Base-by-base conservation (phyloP, 2,329 filamentous ascomycete genomes). In the Reticulascus tulasneorum region DNA sequence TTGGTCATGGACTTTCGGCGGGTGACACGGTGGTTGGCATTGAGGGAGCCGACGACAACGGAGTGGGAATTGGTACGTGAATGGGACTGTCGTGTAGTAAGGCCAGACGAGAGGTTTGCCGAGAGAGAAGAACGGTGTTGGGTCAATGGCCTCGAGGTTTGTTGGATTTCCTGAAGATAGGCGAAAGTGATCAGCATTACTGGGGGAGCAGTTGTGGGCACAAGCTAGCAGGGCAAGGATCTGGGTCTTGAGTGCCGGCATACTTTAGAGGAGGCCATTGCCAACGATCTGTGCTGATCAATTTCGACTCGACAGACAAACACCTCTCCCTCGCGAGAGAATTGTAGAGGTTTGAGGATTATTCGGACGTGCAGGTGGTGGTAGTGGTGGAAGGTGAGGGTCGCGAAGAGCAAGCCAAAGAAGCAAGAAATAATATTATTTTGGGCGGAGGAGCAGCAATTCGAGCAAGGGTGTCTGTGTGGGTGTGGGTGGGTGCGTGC, bases 1-100 rank as follows among this genome's bases (percentile, higher is more conserved):
- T 80, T 84, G 43, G 86, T 88, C 57, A 94, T 89, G 65, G 90
- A 96, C 77, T 97, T 97, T 53, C 93, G 81, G 54, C 91, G 86
- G 51, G 86, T 89, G 49, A 97, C 80, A 51, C 93, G 86, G 63
- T 95, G 86, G 60, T 79, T 82, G 51, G 82, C 68, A 67, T 90
- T 91, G 55, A 90, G 77, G 40, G 84, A 79, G 50, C 80, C 79
- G 41, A 84, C 76, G 37, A 90, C 84, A 50, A 89, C 72, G 40
- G 87, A 91, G 62, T 93, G 84, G 32, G 86, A 86, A 67, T 89
- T 86, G 51, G 79, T 81, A 55, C 89, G 83, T 45, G 79, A 77
- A 64, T 85, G 79, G 47, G 76, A 67, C 56, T 79, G 74, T 49
- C 81, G 82, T 48, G 58, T 60, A 34, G 66, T 69, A 33, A 84